These are phyloP conservation scores for Agastache rugosa DNA, from an alignment of 257 asterid genomes.

Conservation along the genomic window DNA sequence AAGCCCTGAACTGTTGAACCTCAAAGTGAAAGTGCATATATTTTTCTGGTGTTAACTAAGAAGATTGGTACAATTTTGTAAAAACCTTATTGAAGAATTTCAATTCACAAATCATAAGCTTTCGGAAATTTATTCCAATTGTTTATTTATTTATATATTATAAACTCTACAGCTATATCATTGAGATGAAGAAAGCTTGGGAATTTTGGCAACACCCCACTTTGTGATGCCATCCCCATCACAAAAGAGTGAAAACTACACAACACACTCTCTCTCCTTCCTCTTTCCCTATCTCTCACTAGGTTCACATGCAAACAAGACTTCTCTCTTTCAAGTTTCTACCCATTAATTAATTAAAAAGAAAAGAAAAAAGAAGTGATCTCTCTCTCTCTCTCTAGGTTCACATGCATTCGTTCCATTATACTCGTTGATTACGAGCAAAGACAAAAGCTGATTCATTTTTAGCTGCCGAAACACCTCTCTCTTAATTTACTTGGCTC, in stretches of 20 bases:
- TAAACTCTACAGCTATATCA: neutral
- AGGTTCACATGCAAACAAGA: constrained; percentile 41
- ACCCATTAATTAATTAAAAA: neutral
- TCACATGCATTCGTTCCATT: constrained; percentile 47
- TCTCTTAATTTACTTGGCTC: constrained; percentile 46
- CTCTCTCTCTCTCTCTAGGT: constrained; percentile 1
- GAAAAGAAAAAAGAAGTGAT: neutral
- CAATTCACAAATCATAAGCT: neutral
- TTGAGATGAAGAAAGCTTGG: constrained; percentile 22
- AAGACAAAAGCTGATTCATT: constrained; percentile 35
- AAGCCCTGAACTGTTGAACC: no score
- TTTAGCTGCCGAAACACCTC: neutral
- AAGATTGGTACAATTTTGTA: no score
- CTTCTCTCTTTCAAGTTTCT: neutral
- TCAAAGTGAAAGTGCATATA: no score
- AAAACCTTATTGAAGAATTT: neutral
- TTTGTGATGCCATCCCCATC: constrained; percentile 13
- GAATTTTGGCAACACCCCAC: constrained; percentile 28
- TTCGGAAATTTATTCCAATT: neutral
- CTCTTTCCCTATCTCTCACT: neutral
- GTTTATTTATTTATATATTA: no score
- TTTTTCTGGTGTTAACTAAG: no score
- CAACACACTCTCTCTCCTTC: constrained; percentile 12
- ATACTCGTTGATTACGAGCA: no score
- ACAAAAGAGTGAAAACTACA: constrained; percentile 40